These are phyloP conservation scores for Asterophora parasitica DNA, from an alignment of 768 basidiomycete genomes.

Conservation along the genomic window DNA sequence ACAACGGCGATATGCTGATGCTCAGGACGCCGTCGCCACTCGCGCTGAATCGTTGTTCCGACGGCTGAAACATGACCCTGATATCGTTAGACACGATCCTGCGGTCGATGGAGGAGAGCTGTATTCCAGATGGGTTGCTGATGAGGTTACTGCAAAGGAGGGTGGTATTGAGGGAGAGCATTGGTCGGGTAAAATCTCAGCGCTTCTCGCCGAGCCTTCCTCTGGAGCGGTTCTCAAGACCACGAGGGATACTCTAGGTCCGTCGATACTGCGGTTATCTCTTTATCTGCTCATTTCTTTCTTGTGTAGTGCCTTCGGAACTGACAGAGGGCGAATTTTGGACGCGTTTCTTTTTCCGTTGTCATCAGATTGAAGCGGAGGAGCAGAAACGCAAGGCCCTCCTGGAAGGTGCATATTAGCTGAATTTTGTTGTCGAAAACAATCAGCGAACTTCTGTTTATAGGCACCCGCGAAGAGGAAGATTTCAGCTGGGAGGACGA, in stretches of 20 bases:
- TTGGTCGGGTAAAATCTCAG: slow-evolving; percentile 51
- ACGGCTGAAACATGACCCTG: slow-evolving; percentile 69
- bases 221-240: slow-evolving; percentile 51
- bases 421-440: background rate
- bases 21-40: slow-evolving; percentile 56
- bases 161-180: slow-evolving; percentile 53
- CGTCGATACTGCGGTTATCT: slow-evolving; percentile 8
- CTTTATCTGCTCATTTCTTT: slow-evolving; percentile 1
- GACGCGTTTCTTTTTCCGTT: slow-evolving; percentile 87
- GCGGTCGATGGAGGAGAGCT: slow-evolving; percentile 51
- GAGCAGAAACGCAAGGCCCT: slow-evolving; percentile 76
- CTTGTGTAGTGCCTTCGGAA: slow-evolving; percentile 56
- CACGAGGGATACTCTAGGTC: slow-evolving; percentile 59
- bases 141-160: slow-evolving; percentile 46
- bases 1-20: slow-evolving; percentile 26
- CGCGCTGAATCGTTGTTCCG: slow-evolving; percentile 75
- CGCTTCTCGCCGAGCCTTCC: slow-evolving; percentile 42
- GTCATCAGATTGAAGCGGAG: slow-evolving; percentile 74
- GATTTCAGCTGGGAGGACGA: slow-evolving; percentile 94
- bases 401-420: slow-evolving; percentile 56
- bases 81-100: slow-evolving; percentile 74
- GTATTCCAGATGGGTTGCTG: slow-evolving; percentile 54
- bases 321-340: slow-evolving; percentile 70
- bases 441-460: background rate
- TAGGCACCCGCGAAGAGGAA: slow-evolving; percentile 71